phyloP scores from a whole-genome alignment of 2,329 filamentous ascomycete species.

The Fusarium goolgardi region DNA sequence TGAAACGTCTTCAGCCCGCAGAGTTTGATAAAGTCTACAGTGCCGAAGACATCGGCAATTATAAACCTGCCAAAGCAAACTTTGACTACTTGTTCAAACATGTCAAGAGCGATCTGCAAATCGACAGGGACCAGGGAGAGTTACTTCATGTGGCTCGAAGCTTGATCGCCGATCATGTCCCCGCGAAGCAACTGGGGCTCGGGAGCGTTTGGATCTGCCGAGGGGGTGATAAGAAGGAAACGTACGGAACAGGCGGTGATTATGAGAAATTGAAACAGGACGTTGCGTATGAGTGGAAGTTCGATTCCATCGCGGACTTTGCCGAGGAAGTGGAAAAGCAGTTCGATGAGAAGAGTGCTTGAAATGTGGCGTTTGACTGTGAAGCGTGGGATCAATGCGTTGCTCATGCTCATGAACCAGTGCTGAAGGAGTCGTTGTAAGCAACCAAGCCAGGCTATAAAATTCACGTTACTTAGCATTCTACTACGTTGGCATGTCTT shows the following conservation, averaged over 20 bases:
- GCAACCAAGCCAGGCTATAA: not conserved
- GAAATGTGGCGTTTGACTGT: not conserved
- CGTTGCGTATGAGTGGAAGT: conserved; percentile 25
- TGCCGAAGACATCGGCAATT: conserved; percentile 26
- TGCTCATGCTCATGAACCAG: not conserved
- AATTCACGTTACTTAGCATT: not conserved
- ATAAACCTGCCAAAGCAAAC: conserved; percentile 21
- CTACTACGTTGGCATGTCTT: not conserved
- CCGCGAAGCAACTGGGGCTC: conserved; percentile 10
- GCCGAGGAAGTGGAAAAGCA: conserved; percentile 24
- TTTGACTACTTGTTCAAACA: conserved; percentile 21
- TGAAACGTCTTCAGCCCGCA: conserved; percentile 5
- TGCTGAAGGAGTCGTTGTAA: not conserved
- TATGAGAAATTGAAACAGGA: conserved; percentile 10
- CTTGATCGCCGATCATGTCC: conserved; percentile 25
- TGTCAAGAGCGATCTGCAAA: conserved; percentile 2
- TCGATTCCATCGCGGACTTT: conserved; percentile 20
- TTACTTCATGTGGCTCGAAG: conserved; percentile 29
- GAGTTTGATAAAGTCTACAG: conserved; percentile 21
- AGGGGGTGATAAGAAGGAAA: conserved; percentile 11
- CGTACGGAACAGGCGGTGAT: conserved; percentile 15
- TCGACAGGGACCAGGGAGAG: conserved; percentile 13
- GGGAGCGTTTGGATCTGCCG: conserved; percentile 24
- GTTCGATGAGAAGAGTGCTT: conserved; percentile 5
- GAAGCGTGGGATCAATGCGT: not conserved